These are phyloP conservation scores for Spathaspora gorwiae DNA, from an alignment of 805 yeast genomes.

Conservation along the genomic window DNA sequence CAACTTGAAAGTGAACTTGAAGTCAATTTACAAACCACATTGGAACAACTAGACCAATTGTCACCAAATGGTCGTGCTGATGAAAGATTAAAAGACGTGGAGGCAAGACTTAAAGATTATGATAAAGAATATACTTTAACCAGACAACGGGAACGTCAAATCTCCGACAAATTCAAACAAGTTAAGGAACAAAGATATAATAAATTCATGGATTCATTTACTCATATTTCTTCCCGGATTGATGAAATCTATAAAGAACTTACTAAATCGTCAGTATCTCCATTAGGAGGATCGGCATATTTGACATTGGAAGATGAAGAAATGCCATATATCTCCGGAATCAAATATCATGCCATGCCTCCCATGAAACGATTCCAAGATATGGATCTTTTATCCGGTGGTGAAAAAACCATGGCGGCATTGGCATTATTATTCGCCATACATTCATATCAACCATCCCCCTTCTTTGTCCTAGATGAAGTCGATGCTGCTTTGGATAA, in stretches of 20 bases:
- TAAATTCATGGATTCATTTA: slow-evolving; percentile 65
- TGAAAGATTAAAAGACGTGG: slow-evolving; percentile 69
- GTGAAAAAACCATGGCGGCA: slow-evolving; percentile 96
- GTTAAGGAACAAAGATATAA: slow-evolving; percentile 58
- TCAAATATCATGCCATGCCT: slow-evolving; percentile 91
- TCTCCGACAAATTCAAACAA: slow-evolving; percentile 52
- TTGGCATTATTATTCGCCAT: slow-evolving; percentile 86
- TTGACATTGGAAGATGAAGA: slow-evolving; percentile 83
- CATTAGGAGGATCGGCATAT: slow-evolving; percentile 92
- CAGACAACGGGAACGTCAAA: slow-evolving; percentile 54
- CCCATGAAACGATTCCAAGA: slow-evolving; percentile 91
- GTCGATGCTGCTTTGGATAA: slow-evolving; percentile 97
- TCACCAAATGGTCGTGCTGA: slow-evolving; percentile 82
- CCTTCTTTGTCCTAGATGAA: slow-evolving; percentile 93
- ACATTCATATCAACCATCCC: slow-evolving; percentile 88
- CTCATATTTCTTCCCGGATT: slow-evolving; percentile 68
- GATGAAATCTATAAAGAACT: slow-evolving; percentile 81
- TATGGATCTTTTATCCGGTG: slow-evolving; percentile 91
- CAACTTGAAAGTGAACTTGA: slow-evolving; percentile 35
- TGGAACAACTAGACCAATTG: slow-evolving; percentile 41
- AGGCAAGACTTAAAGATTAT: slow-evolving; percentile 51
- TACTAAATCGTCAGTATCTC: slow-evolving; percentile 64
- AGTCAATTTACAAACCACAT: slow-evolving; percentile 28
- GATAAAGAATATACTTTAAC: slow-evolving; percentile 63
- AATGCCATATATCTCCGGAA: slow-evolving; percentile 80